phyloP scores from a whole-genome alignment of 176 grass and related monocot genomes.

The Stipa capillata region DNA sequence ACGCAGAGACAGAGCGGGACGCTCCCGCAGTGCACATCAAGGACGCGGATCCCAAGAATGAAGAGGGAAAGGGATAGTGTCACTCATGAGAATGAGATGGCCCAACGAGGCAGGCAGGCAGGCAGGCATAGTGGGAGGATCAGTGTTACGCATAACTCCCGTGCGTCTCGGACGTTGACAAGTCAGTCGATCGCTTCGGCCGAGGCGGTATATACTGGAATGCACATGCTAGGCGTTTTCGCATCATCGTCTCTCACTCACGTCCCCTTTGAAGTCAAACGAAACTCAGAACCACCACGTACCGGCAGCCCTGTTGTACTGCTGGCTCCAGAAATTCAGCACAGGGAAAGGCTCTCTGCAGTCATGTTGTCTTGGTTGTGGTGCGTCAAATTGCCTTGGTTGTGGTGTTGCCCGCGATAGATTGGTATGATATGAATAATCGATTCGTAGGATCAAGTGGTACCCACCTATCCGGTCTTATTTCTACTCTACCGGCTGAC shows the following conservation, averaged over 20 bases:
- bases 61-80: slow-evolving; percentile 15
- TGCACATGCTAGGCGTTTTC: not conserved
- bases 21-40: not conserved
- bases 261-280: not conserved
- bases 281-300: not conserved
- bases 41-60: slow-evolving; percentile 19
- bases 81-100: not conserved
- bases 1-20: not conserved
- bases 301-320: not conserved
- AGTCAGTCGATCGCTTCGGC: not conserved
- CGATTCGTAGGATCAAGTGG: no score
- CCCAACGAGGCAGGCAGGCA: not conserved
- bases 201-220: not conserved
- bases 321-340: not conserved
- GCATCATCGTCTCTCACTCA: not conserved
- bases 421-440: not conserved
- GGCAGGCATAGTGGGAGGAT: slow-evolving; percentile 16
- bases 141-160: not conserved
- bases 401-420: no score
- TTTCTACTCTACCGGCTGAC: no score
- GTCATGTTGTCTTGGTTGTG: not conserved
- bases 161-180: slow-evolving; percentile 32
- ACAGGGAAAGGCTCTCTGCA: not conserved
- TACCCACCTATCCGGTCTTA: no score
- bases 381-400: not conserved